A percentile compares a stretch with the other conserved stretches of the same genome.
Conservation (phyloP, 371 early-diverging fungal species). For the Choanephora cucurbitarum region DNA sequence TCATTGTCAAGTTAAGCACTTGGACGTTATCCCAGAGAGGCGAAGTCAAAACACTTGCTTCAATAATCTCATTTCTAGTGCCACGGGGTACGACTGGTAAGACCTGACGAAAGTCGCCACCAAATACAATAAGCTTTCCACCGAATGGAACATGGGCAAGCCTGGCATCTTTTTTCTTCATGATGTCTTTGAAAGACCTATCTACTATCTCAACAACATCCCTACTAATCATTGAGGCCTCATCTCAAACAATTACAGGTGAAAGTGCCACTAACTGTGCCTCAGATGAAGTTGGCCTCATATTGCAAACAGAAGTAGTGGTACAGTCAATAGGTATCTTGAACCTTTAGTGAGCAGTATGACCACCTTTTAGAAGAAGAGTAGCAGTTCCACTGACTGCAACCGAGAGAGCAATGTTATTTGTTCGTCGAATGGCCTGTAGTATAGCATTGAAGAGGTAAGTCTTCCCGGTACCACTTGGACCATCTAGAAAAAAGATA, state of each 20-base stretch:
- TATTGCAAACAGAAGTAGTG: slow-evolving; percentile 13
- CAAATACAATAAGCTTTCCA: too few species aligned
- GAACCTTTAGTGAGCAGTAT: slow-evolving; percentile 30
- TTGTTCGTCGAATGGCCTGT: neutral
- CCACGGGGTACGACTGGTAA: slow-evolving; percentile 16
- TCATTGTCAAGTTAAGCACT: neutral
- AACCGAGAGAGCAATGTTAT: slow-evolving; percentile 8
- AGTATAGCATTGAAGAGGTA: slow-evolving; percentile 11
- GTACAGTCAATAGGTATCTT: slow-evolving; percentile 22
- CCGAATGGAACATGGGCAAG: slow-evolving; percentile 15
- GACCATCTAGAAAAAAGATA: slow-evolving; percentile 25
- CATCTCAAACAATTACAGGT: slow-evolving; percentile 36
- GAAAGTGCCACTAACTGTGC: slow-evolving; percentile 12
- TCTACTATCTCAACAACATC: slow-evolving; percentile 28
- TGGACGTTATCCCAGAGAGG: slow-evolving; percentile 1
- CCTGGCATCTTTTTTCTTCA: slow-evolving; percentile 7
- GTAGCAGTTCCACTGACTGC: slow-evolving; percentile 32
- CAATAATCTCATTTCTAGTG: slow-evolving; percentile 8
- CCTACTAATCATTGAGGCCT: slow-evolving; percentile 28
- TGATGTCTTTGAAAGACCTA: slow-evolving; percentile 23
- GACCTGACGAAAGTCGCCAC: too few species aligned
- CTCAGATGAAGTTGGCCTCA: slow-evolving; percentile 1
- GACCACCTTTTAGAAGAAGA: too few species aligned
- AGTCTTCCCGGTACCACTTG: slow-evolving; percentile 16
- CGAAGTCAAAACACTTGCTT: neutral